A percentile compares a stretch with the other conserved stretches of the same genome.
Evolutionary conservation across 371 early-diverging fungal species (phyloP).

Genomic region (Mortierella sp.): DNA sequence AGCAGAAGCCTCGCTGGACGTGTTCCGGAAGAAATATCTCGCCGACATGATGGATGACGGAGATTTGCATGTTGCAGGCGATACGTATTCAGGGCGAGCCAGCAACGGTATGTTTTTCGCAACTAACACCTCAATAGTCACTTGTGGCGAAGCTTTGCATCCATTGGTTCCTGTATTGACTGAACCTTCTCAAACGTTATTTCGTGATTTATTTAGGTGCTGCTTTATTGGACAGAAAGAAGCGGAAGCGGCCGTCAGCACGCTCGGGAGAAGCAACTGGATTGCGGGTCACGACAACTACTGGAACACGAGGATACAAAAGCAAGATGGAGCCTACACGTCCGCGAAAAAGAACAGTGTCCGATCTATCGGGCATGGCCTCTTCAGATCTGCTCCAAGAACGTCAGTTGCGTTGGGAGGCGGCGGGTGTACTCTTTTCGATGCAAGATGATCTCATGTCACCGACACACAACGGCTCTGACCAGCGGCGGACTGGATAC

Average conservation of each 20-base stretch:
- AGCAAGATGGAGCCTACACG: constrained; percentile 16
- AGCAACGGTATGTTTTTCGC: constrained; percentile 19
- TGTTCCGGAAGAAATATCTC: constrained; percentile 59
- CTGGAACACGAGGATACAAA: constrained; percentile 9
- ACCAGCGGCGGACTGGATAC: constrained; percentile 4
- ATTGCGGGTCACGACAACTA: constrained; percentile 25
- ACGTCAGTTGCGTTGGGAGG: constrained; percentile 45
- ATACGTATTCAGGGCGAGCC: background rate
- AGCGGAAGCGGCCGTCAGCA: constrained; percentile 38
- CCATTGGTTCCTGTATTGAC: background rate
- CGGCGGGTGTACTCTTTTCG: constrained; percentile 48
- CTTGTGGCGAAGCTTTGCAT: background rate
- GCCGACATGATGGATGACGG: constrained; percentile 32
- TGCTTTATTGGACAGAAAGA: constrained; percentile 32
- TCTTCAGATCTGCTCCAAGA: constrained; percentile 22
- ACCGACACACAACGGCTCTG: background rate
- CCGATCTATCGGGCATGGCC: constrained; percentile 52
- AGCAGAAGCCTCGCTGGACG: constrained; percentile 60
- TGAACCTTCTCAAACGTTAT: background rate
- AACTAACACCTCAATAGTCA: background rate
- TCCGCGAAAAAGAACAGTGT: constrained; percentile 46
- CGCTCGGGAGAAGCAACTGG: constrained; percentile 22
- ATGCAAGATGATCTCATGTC: constrained; percentile 43
- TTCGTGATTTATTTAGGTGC: background rate
- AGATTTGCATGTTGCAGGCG: background rate